Evolutionary conservation across 1,284 basidiomycete species (phyloP).

Genomic region (Trametes versicolor): DNA sequence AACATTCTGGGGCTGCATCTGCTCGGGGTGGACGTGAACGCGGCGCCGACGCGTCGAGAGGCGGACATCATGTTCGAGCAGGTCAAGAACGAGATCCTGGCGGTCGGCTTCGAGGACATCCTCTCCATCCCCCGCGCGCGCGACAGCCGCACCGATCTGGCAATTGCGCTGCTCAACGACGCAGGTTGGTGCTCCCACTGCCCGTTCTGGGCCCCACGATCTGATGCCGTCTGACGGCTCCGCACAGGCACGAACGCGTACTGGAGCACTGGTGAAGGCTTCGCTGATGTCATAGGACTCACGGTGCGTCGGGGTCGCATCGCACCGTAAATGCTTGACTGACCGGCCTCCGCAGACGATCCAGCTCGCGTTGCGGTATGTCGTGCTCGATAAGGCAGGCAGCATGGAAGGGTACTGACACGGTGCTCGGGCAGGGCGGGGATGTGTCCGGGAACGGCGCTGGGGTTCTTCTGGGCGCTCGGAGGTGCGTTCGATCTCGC

Average conservation of each 20-base stretch:
- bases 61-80: constrained; percentile 71
- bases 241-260: constrained; percentile 68
- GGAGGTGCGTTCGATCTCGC: constrained; percentile 52
- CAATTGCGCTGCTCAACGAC: constrained; percentile 71
- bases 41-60: constrained; percentile 60
- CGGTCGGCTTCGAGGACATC: constrained; percentile 73
- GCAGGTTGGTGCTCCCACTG: constrained; percentile 54
- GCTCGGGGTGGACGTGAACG: constrained; percentile 68
- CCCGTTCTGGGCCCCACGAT: constrained; percentile 10
- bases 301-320: constrained; percentile 54
- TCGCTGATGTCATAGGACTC: constrained; percentile 70
- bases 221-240: constrained; percentile 13
- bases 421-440: constrained; percentile 57
- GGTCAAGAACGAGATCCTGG: constrained; percentile 74
- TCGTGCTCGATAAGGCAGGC: constrained; percentile 7
- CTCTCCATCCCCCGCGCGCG: constrained; percentile 66
- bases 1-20: constrained; percentile 67
- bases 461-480: constrained; percentile 78
- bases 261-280: constrained; percentile 67
- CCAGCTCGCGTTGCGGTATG: constrained; percentile 67
- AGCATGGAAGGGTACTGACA: neutral
- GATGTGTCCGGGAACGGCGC: constrained; percentile 70
- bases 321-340: constrained; percentile 8
- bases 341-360: constrained; percentile 56
- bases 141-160: constrained; percentile 66